phyloP scores from a whole-genome alignment of 768 basidiomycete species.

The Ephemerocybe angulata region DNA sequence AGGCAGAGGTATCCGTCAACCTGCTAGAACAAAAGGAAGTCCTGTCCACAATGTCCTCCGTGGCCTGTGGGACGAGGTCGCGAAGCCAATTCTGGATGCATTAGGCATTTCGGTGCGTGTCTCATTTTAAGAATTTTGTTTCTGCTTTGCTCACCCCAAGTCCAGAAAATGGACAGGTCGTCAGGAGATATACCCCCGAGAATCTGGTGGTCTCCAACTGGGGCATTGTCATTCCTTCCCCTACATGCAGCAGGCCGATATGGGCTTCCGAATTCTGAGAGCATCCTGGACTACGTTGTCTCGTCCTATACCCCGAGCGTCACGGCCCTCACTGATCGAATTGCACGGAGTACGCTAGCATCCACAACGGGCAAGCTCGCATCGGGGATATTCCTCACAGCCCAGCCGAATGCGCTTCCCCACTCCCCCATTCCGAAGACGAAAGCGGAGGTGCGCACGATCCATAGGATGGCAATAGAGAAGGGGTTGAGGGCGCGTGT shows the following conservation, averaged over 20 bases:
- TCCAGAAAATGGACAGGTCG: no score
- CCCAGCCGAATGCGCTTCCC: not conserved
- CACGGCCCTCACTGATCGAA: not conserved
- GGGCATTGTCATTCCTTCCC: constrained; percentile 4
- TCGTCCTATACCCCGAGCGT: constrained; percentile 9
- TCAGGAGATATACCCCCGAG: no score
- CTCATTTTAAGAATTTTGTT: no score
- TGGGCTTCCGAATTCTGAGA: not conserved
- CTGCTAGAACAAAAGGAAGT: no score
- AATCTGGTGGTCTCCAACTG: constrained; percentile 4
- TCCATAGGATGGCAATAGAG: not conserved
- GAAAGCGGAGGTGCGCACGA: not conserved
- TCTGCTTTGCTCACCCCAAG: no score
- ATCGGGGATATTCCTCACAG: not conserved
- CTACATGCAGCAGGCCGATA: constrained; percentile 6
- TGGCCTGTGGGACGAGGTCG: no score
- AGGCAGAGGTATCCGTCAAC: not conserved
- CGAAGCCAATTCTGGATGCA: no score
- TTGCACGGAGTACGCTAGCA: not conserved
- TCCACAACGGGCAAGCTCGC: not conserved
- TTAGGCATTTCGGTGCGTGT: no score
- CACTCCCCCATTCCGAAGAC: constrained; percentile 7
- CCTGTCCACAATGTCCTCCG: no score
- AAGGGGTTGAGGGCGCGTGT: constrained; percentile 10
- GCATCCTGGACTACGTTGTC: not conserved